phyloP scores from a whole-genome alignment of 2,329 filamentous ascomycete genomes.

The Verticillium nubilum region DNA sequence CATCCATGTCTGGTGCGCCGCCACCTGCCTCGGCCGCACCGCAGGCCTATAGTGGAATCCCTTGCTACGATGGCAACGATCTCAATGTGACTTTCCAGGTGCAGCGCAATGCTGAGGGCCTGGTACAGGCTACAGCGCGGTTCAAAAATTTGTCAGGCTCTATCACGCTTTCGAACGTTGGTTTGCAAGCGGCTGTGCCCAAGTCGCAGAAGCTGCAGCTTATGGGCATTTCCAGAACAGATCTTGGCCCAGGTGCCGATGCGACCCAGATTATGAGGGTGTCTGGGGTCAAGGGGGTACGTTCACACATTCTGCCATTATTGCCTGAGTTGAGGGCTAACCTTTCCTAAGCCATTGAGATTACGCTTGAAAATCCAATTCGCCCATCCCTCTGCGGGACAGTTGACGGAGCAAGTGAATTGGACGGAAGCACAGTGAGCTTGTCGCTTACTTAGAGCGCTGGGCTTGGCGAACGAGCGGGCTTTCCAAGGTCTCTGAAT shows the following conservation, averaged over 20 bases:
- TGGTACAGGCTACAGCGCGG: slow-evolving; percentile 74
- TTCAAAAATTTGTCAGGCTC: slow-evolving; percentile 75
- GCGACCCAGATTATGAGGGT: slow-evolving; percentile 90
- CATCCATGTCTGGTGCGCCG: slow-evolving; percentile 28
- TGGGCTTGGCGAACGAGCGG: neutral
- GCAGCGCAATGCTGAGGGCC: slow-evolving; percentile 73
- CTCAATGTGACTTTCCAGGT: slow-evolving; percentile 76
- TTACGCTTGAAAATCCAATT: slow-evolving; percentile 83
- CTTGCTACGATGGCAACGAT: slow-evolving; percentile 83
- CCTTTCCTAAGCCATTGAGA: slow-evolving; percentile 62
- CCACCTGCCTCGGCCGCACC: slow-evolving; percentile 24
- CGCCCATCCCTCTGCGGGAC: slow-evolving; percentile 60
- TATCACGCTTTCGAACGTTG: slow-evolving; percentile 64
- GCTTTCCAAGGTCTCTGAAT: neutral
- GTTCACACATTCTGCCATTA: slow-evolving; percentile 30
- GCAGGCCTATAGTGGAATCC: slow-evolving; percentile 49
- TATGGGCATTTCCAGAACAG: slow-evolving; percentile 78
- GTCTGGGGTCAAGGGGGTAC: slow-evolving; percentile 79
- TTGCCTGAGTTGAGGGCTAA: slow-evolving; percentile 13
- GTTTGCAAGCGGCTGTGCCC: slow-evolving; percentile 89
- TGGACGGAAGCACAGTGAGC: slow-evolving; percentile 72
- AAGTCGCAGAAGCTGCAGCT: slow-evolving; percentile 94
- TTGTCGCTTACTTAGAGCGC: neutral
- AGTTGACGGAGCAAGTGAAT: slow-evolving; percentile 88
- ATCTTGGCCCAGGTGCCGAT: slow-evolving; percentile 71